Evolutionary conservation across 345 rosid genomes (phyloP).

Genomic region (Brassica rapa): DNA sequence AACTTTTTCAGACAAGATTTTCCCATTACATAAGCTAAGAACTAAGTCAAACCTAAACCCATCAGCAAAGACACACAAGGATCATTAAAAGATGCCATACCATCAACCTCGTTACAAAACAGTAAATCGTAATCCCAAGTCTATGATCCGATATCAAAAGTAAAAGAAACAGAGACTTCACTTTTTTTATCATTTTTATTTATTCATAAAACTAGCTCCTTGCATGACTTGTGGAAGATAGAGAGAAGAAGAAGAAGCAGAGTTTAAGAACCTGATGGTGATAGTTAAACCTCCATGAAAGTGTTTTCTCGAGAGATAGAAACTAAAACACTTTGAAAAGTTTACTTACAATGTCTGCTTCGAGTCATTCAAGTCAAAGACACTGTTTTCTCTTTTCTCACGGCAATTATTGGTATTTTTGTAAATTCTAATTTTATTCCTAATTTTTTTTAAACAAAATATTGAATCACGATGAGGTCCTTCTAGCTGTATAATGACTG

Average conservation of each 20-base stretch:
- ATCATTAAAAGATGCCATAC: constrained; percentile 2
- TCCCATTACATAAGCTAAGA: constrained; percentile 24
- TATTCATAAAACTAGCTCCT: neutral
- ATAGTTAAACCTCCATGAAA: constrained; percentile 39
- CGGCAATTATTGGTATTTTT: constrained; percentile 35
- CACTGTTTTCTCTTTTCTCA: neutral
- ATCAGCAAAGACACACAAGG: constrained; percentile 19
- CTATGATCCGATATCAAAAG: constrained; percentile 24
- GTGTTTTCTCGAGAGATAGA: constrained; percentile 31
- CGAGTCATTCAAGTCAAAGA: constrained; percentile 43
- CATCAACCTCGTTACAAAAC: constrained; percentile 3
- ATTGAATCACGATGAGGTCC: constrained; percentile 34
- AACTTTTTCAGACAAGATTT: constrained; percentile 11
- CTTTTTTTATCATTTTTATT: neutral
- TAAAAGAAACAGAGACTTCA: neutral
- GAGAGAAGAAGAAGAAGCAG: constrained; percentile 12
- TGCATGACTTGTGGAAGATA: constrained; percentile 22
- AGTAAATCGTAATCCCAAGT: neutral
- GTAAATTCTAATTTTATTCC: too few relatives aligned
- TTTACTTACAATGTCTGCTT: constrained; percentile 23
- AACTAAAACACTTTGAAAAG: constrained; percentile 40
- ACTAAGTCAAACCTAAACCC: constrained; percentile 31
- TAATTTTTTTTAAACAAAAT: too few relatives aligned
- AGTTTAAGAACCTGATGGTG: constrained; percentile 32
- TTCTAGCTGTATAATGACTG: neutral